These are phyloP conservation scores for Aegle marmelos DNA, from an alignment of 345 rosid genomes.

Conservation along the genomic window DNA sequence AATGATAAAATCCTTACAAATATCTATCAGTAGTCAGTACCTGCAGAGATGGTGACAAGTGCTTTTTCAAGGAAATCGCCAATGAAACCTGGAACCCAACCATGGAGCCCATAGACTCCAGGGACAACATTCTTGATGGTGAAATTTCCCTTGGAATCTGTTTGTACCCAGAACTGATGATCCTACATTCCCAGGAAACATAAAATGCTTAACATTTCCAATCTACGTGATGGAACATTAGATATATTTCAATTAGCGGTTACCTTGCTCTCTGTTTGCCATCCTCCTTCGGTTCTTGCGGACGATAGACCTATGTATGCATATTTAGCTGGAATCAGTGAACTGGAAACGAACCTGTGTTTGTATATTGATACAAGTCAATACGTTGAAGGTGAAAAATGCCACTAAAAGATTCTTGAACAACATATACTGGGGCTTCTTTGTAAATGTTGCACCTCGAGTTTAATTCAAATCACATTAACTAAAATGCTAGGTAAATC, in stretches of 20 bases:
- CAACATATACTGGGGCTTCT: background rate
- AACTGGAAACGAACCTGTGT: slow-evolving; percentile 28
- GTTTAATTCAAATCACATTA: background rate
- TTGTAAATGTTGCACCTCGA: background rate
- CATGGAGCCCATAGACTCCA: slow-evolving; percentile 33
- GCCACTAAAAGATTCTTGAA: background rate
- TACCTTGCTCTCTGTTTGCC: slow-evolving; percentile 45
- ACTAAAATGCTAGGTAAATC: background rate
- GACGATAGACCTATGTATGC: slow-evolving; percentile 32
- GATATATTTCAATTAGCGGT: no score
- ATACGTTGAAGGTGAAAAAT: background rate
- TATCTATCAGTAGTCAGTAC: slow-evolving; percentile 3
- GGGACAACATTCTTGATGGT: slow-evolving; percentile 31
- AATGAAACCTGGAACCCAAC: slow-evolving; percentile 41
- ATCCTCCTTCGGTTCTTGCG: slow-evolving; percentile 31
- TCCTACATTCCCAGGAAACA: slow-evolving; percentile 10
- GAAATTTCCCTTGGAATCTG: slow-evolving; percentile 38
- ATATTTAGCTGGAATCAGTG: slow-evolving; percentile 34
- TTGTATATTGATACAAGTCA: background rate
- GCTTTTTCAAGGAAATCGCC: slow-evolving; percentile 30
- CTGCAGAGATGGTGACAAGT: slow-evolving; percentile 24
- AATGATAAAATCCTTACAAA: background rate
- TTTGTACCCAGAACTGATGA: slow-evolving; percentile 40
- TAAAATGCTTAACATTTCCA: background rate
- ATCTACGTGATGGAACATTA: background rate